Evolutionary conservation across 306 rosid species (phyloP).

Genomic region (Cajanus cajan): DNA sequence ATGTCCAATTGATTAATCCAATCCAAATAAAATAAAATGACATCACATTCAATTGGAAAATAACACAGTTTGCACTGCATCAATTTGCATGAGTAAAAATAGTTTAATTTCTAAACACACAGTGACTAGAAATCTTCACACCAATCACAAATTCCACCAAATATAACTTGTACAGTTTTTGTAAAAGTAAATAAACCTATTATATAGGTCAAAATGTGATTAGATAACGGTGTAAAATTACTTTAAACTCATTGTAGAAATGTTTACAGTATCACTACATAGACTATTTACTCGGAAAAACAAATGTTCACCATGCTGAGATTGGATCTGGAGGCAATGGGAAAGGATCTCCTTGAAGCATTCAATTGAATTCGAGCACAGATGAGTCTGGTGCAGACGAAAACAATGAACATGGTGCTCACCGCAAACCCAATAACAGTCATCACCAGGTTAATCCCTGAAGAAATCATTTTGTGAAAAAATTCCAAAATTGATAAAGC

Average conservation of each 20-base stretch:
- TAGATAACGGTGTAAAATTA: not conserved
- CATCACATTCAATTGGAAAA: slow-evolving; percentile 15
- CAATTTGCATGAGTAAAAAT: not conserved
- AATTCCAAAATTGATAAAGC: slow-evolving; percentile 10
- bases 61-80: not conserved
- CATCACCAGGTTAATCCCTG: slow-evolving; percentile 92
- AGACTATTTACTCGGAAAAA: not conserved
- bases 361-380: slow-evolving; percentile 88
- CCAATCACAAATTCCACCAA: no score
- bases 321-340: slow-evolving; percentile 77
- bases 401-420: slow-evolving; percentile 91
- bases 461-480: slow-evolving; percentile 58
- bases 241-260: not conserved
- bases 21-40: slow-evolving; percentile 26
- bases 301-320: slow-evolving; percentile 53
- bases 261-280: not conserved
- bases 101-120: not conserved
- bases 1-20: slow-evolving; percentile 24
- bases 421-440: slow-evolving; percentile 94
- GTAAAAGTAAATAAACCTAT: no score
- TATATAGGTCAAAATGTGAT: no score
- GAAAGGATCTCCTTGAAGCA: slow-evolving; percentile 77
- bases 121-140: no score
- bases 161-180: no score
- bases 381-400: slow-evolving; percentile 80